Percentiles rank a stretch among this genome's conserved stretches.
These are phyloP conservation scores for Batrachochytrium dendrobatidis DNA, from an alignment of 371 early-diverging fungal genomes.

Conservation along the genomic window DNA sequence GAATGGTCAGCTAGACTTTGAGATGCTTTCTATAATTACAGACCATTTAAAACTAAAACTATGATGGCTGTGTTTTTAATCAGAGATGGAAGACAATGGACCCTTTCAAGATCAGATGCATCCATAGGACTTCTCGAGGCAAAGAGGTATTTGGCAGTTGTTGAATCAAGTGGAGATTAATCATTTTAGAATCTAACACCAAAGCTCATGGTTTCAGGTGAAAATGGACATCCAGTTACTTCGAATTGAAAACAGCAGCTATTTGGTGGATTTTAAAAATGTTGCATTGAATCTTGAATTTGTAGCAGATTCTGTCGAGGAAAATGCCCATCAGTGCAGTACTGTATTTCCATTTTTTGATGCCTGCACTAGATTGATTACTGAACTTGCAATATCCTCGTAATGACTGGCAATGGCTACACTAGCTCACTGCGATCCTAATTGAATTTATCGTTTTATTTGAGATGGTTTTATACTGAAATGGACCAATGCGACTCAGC, in stretches of 20 bases:
- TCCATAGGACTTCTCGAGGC: constrained; percentile 6
- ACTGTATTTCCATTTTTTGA: constrained; percentile 89
- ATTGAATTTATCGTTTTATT: no score
- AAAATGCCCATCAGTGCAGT: background rate
- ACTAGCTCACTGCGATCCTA: no score
- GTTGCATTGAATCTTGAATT: constrained; percentile 17
- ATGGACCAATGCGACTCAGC: no score
- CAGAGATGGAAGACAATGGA: constrained; percentile 86
- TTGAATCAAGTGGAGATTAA: no score
- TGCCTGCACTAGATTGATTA: constrained; percentile 87
- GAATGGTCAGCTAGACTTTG: constrained; percentile 68
- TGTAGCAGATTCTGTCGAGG: background rate
- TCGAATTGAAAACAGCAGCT: constrained; percentile 79
- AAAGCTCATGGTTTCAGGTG: constrained; percentile 30
- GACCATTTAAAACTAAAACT: background rate
- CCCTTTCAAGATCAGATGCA: constrained; percentile 65
- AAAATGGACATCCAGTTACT: constrained; percentile 93
- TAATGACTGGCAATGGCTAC: constrained; percentile 6
- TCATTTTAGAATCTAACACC: no score
- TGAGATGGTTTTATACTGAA: no score
- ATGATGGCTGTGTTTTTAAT: background rate
- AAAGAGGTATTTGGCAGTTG: no score
- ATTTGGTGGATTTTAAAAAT: constrained; percentile 84
- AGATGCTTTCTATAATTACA: no score
- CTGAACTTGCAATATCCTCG: constrained; percentile 69